phyloP scores from a whole-genome alignment of 305 asterid genomes.

The Rubia balearica region DNA sequence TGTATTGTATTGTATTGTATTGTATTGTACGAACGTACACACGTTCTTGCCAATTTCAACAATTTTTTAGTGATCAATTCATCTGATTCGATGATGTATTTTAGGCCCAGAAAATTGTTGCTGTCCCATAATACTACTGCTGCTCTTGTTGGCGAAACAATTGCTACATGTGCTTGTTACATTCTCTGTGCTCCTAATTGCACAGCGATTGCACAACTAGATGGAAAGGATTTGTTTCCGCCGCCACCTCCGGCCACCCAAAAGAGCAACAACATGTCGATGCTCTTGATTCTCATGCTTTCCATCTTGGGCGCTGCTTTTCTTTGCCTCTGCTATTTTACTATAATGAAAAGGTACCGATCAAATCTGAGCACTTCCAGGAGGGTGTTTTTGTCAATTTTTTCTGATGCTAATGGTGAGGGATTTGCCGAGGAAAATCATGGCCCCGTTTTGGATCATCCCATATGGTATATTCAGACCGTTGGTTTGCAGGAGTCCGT shows the following conservation, averaged over 20 bases:
- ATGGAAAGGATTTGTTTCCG: not conserved
- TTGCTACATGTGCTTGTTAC: not conserved
- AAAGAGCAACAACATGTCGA: constrained; percentile 25
- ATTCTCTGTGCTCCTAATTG: not conserved
- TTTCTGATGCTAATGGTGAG: constrained; percentile 7
- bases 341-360: constrained; percentile 27
- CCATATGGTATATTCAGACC: constrained; percentile 60
- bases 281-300: constrained; percentile 39
- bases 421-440: constrained; percentile 34
- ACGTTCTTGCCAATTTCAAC: not conserved
- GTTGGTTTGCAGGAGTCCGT: constrained; percentile 49
- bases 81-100: constrained; percentile 3
- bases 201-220: not conserved
- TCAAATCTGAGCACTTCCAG: constrained; percentile 21
- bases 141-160: not conserved
- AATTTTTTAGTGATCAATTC: not conserved
- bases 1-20: too few relatives aligned
- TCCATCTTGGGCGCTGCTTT: constrained; percentile 42
- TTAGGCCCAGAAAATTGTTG: constrained; percentile 15
- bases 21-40: too few relatives aligned
- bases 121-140: not conserved
- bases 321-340: constrained; percentile 34
- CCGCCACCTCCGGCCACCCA: constrained; percentile 8
- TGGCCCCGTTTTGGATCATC: constrained; percentile 42
- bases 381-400: constrained; percentile 12